phyloP scores from a whole-genome alignment of 2,329 filamentous ascomycete species.

The Ploettnerulaceae sp. region DNA sequence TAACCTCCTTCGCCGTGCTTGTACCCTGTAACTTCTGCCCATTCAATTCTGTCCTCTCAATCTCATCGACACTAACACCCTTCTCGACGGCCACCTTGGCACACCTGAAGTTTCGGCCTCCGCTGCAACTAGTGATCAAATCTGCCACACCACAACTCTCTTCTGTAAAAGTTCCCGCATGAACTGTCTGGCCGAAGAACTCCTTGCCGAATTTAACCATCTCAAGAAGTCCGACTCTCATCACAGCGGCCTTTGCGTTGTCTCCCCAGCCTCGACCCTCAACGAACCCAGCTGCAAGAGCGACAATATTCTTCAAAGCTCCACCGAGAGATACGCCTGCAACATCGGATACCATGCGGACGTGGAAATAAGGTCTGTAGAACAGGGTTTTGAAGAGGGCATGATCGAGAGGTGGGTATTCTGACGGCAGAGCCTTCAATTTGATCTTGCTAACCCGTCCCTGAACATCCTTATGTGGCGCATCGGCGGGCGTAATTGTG shows the following conservation, averaged over 20 bases:
- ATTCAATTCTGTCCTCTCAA: conserved; percentile 86
- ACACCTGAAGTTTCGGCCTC: conserved; percentile 90
- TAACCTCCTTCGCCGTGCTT: conserved; percentile 84
- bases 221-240: conserved; percentile 92
- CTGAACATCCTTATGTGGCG: conserved; percentile 64
- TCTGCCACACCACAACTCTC: conserved; percentile 94
- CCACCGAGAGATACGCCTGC: conserved; percentile 92
- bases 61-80: conserved; percentile 74
- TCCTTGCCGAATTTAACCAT: conserved; percentile 94
- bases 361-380: conserved; percentile 96
- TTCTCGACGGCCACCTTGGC: conserved; percentile 82
- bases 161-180: conserved; percentile 88
- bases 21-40: conserved; percentile 97
- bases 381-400: conserved; percentile 79
- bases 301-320: conserved; percentile 95
- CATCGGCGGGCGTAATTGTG: conserved; percentile 39
- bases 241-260: conserved; percentile 97
- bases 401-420: conserved; percentile 85
- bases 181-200: conserved; percentile 82
- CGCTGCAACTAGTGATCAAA: conserved; percentile 87
- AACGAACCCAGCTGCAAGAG: conserved; percentile 89
- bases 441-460: conserved; percentile 63
- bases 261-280: conserved; percentile 96
- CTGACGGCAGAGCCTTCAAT: conserved; percentile 69
- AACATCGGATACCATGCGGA: conserved; percentile 90